Percentiles rank a stretch among this genome's conserved stretches.
phyloP scores from a whole-genome alignment of 2,329 filamentous ascomycete species.

The Scolecobasidium constrictum region DNA sequence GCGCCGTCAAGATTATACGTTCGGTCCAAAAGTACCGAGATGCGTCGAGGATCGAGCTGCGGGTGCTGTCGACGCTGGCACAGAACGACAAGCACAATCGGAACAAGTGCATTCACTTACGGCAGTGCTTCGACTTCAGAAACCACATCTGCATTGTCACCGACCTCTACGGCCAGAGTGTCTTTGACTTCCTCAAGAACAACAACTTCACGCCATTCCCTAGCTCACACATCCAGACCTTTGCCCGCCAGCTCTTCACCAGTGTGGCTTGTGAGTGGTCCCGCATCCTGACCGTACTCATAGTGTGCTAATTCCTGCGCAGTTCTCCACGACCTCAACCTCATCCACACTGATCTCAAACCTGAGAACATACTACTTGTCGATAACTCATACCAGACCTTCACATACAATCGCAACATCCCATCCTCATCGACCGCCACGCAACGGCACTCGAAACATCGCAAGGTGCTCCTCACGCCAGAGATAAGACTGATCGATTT shows the following conservation, averaged over 20 bases:
- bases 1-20: slow-evolving; percentile 95
- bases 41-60: slow-evolving; percentile 85
- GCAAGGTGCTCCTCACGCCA: slow-evolving; percentile 52
- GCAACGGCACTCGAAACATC: slow-evolving; percentile 46
- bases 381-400: slow-evolving; percentile 54
- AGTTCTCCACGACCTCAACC: slow-evolving; percentile 93
- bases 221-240: slow-evolving; percentile 95
- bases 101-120: slow-evolving; percentile 92
- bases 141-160: slow-evolving; percentile 89
- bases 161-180: slow-evolving; percentile 77
- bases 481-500: slow-evolving; percentile 60
- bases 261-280: slow-evolving; percentile 80
- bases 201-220: slow-evolving; percentile 95
- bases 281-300: background rate
- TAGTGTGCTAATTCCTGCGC: slow-evolving; percentile 62
- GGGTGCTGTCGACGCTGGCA: slow-evolving; percentile 82
- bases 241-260: slow-evolving; percentile 92
- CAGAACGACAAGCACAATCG: slow-evolving; percentile 86
- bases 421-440: slow-evolving; percentile 52
- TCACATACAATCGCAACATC: slow-evolving; percentile 57
- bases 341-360: slow-evolving; percentile 80
- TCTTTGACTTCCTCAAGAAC: slow-evolving; percentile 95
- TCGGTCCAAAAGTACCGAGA: slow-evolving; percentile 98
- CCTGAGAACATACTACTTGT: slow-evolving; percentile 59
- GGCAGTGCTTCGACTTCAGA: slow-evolving; percentile 93